Evolutionary conservation across 2,329 filamentous ascomycete species (phyloP), one percentile per base, ranked within the genome.

Genomic region (Scytalidium sp.): DNA sequence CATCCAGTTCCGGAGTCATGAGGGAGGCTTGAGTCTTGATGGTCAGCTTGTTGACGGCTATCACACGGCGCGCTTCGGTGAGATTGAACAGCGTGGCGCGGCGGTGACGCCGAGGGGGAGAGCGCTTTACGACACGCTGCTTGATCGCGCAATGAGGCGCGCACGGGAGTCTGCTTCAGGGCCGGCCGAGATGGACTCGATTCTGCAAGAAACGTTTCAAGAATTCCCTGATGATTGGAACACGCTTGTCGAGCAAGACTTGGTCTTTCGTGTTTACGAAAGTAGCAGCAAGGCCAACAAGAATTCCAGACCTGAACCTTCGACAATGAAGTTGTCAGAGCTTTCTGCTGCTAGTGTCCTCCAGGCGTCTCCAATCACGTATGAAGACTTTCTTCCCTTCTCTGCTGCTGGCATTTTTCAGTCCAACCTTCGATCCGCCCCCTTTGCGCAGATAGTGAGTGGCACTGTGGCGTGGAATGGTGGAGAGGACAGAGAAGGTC

Each of bases 311-410:
- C 25, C 25, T 8, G 8, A 8, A 7, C 13, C 25, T 29, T 7
- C 25, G 13, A 8, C 13, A 13, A 29, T 29, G 13, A 13, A 29
- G 8, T 62, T 56, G 11, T 64, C 20, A n/a, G 50, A 17, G 1
- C 62, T 76, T 1, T 45, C 77, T 2, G 47, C 56, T 2, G 45
- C 61, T 0, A 66, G 67, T 0, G 21, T 66, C 3, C 32, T 79
- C 0, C 56, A 65, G 36, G 66, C 63, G 3, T 57, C 67, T 3
- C 73, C 77, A 2, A 68, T 80, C n/a, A 77, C 71, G 0, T 80
- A 80, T 49, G 77, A 80, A 50, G 77, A 80, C 47, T 80, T 80
- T 43, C 61, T 80, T 3, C 77, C 77, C 0, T 60, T 80, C 2
- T 78, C 74, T 1, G 77, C 76, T 0, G 76, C 74, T 0, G 76